Evolutionary conservation across 768 basidiomycete genomes (phyloP), one percentile per base, ranked within the genome.

Genomic region (Russula sp.): DNA sequence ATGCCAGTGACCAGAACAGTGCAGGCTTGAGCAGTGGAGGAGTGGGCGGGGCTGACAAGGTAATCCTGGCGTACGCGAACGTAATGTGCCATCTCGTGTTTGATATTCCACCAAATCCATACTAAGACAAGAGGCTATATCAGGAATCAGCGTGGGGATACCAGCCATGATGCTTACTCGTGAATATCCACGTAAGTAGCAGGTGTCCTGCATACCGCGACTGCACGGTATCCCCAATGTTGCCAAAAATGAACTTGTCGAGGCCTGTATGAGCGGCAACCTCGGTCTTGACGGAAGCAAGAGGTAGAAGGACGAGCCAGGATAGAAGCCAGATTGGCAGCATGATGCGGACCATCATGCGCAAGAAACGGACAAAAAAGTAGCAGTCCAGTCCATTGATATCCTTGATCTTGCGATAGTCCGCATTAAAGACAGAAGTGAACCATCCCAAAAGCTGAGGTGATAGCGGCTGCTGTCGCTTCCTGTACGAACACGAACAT

Each of bases 1-100:
- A 98, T 87, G 48, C 94, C 94, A 4, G 93, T 94, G 64, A 98
- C 80, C 49, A 98, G 85, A 22, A 98, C 80, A 4, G 96, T 95
- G 67, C 86, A 90, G 7, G 96, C 94, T 73, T 94, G 93, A 0
- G 93, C 84, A 8, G 88, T 84, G 47, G 81, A 80, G 0, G 91
- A 82, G 69, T 97, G 91, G 7, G 74, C 77, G 2, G 84, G 83
- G 65, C 84, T 82, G 68, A 94, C 83, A 40, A 98, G 85, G 75
- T 90, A 85, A 50, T 84, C 79, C 71, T 98, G 96, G 35, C 96
- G 89, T 16, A 85, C 80, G 47, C 78, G 78, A 60, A 97, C 75
- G 72, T 92, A 98, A 65, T 90, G 82, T 2, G 71, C 69, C 89
- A 97, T 91, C 71, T 98, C 95, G 9, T 71, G 69, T 68, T 80